A percentile compares a stretch with the other conserved stretches of the same genome.
Evolutionary conservation across 768 basidiomycete genomes (phyloP).

Genomic region (Rubroboletus pulcherrimus): DNA sequence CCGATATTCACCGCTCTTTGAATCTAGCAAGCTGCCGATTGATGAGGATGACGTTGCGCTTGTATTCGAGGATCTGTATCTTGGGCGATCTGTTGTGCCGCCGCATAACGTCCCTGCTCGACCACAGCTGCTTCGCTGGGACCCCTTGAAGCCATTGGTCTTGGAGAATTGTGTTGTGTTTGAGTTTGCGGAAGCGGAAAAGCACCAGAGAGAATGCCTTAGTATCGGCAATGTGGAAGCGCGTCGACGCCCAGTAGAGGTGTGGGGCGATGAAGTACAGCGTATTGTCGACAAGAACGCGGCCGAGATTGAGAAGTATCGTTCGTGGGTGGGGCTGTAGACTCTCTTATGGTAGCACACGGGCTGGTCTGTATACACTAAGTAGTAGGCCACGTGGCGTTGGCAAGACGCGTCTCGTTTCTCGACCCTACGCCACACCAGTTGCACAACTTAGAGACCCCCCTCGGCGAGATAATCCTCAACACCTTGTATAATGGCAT

Average conservation of each 20-base stretch:
- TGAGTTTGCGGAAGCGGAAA: slow-evolving; percentile 69
- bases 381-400: slow-evolving; percentile 1
- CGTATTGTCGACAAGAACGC: slow-evolving; percentile 54
- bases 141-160: slow-evolving; percentile 55
- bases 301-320: slow-evolving; percentile 54
- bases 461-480: background rate
- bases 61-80: slow-evolving; percentile 83
- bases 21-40: slow-evolving; percentile 64
- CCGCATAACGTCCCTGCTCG: slow-evolving; percentile 71
- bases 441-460: background rate
- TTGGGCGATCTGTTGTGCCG: slow-evolving; percentile 73
- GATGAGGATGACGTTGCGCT: slow-evolving; percentile 80
- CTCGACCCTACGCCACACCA: background rate
- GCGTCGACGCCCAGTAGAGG: slow-evolving; percentile 40
- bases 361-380: background rate
- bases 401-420: background rate
- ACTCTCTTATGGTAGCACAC: background rate
- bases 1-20: background rate
- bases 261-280: slow-evolving; percentile 70
- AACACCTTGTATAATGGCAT: slow-evolving; percentile 47
- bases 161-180: slow-evolving; percentile 87
- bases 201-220: slow-evolving; percentile 51
- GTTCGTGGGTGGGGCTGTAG: slow-evolving; percentile 46
- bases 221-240: slow-evolving; percentile 7
- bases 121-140: slow-evolving; percentile 82